Evolutionary conservation across 2,329 filamentous ascomycete species (phyloP).

Genomic region (Tolypocladium ophioglossoides): DNA sequence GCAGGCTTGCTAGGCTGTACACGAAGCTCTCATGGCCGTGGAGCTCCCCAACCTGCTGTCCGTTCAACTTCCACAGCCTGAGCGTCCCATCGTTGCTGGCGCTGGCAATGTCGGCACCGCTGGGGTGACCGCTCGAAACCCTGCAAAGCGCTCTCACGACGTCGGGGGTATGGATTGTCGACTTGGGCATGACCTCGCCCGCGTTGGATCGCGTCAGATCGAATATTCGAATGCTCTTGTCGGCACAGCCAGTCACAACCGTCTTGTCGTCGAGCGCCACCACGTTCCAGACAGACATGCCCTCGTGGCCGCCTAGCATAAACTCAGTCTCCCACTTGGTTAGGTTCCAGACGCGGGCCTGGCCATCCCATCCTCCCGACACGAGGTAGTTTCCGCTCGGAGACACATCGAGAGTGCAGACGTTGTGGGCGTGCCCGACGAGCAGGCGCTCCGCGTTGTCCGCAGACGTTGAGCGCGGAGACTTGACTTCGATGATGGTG

Average conservation of each 20-base stretch:
- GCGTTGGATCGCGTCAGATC: constrained; percentile 52
- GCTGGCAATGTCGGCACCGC: constrained; percentile 85
- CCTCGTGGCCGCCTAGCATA: constrained; percentile 64
- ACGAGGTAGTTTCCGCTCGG: constrained; percentile 64
- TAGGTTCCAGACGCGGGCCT: constrained; percentile 79
- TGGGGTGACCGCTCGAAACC: constrained; percentile 64
- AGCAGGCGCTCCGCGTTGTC: constrained; percentile 80
- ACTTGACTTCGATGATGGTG: constrained; percentile 82
- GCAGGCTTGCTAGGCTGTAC: constrained; percentile 69
- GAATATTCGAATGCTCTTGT: constrained; percentile 81
- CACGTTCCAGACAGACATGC: constrained; percentile 78
- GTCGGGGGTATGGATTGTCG: constrained; percentile 57
- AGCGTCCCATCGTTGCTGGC: constrained; percentile 89
- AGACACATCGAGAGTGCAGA: constrained; percentile 76
- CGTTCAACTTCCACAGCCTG: constrained; percentile 75
- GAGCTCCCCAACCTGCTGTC: constrained; percentile 64
- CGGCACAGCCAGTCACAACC: constrained; percentile 85
- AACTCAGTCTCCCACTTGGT: constrained; percentile 72
- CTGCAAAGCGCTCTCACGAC: constrained; percentile 82
- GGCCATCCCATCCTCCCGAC: constrained; percentile 89
- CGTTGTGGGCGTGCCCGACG: constrained; percentile 76
- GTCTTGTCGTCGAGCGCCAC: constrained; percentile 70
- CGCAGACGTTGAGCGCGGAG: constrained; percentile 52
- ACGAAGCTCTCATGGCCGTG: constrained; percentile 92
- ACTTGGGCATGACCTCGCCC: constrained; percentile 38